Evolutionary conservation across 306 rosid genomes (phyloP).

Genomic region (Vigna mungo): DNA sequence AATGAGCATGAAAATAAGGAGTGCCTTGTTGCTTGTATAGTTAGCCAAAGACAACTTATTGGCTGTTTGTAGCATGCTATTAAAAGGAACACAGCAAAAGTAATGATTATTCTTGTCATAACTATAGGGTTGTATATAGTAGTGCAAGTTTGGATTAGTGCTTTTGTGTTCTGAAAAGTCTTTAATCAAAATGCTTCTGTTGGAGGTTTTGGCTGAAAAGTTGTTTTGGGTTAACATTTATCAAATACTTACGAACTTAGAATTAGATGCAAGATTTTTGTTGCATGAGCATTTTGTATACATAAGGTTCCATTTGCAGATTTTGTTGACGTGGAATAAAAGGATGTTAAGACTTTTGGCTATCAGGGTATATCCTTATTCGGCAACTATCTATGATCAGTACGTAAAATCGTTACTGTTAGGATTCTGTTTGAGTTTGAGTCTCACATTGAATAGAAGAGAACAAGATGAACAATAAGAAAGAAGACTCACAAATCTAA

Average conservation of each 20-base stretch:
- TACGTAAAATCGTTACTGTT: not conserved
- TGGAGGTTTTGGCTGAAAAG: conserved; percentile 1
- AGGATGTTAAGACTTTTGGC: conserved; percentile 23
- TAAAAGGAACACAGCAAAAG: conserved; percentile 17
- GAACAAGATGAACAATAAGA: too few relatives aligned
- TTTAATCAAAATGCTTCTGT: not conserved
- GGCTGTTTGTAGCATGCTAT: conserved; percentile 4
- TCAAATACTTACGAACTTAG: not conserved
- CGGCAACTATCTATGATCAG: conserved; percentile 5
- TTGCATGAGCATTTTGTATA: not conserved
- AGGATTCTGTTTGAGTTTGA: too few relatives aligned
- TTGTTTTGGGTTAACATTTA: not conserved
- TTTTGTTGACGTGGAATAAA: not conserved
- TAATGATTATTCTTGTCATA: conserved; percentile 27
- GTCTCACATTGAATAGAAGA: too few relatives aligned
- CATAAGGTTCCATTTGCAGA: conserved; percentile 7
- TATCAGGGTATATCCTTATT: conserved; percentile 13
- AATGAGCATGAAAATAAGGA: conserved; percentile 21
- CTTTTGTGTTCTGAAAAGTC: not conserved
- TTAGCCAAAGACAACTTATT: not conserved
- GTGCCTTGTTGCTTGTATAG: conserved; percentile 1
- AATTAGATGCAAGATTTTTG: not conserved
- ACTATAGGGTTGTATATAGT: not conserved
- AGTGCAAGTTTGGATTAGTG: conserved; percentile 1
- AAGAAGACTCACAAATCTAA: too few relatives aligned